These are phyloP conservation scores for Aquilaria agallochum DNA, from an alignment of 441 rosid species.

Conservation along the genomic window DNA sequence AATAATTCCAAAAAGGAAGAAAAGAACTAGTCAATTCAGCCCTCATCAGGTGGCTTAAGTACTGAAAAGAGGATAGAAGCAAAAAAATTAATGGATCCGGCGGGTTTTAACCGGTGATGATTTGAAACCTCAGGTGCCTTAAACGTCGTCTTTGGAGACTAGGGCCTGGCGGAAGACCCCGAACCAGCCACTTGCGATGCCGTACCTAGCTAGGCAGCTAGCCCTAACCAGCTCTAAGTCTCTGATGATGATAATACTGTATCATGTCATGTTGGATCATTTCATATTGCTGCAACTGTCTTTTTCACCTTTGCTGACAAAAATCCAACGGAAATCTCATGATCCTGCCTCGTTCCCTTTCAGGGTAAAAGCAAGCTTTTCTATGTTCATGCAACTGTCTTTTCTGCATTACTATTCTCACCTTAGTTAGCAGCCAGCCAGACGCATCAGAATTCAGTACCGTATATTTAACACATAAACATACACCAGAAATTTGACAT, in stretches of 20 bases:
- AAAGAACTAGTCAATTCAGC: no score
- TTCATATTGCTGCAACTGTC: constrained; percentile 10
- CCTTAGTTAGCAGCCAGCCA: not conserved
- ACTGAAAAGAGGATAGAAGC: no score
- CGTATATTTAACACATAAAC: no score
- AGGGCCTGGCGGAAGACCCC: no score
- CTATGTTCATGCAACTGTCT: constrained; percentile 9
- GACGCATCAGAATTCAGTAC: not conserved
- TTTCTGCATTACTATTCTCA: constrained; percentile 6
- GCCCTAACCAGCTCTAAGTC: not conserved
- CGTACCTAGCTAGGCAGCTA: no score
- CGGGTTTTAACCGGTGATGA: no score
- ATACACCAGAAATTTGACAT: no score
- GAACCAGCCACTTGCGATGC: no score
- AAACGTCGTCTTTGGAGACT: not conserved
- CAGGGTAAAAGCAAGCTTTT: constrained; percentile 10
- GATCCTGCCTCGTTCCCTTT: constrained; percentile 16
- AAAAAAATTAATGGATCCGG: no score
- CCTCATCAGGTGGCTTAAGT: no score
- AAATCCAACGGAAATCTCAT: constrained; percentile 22
- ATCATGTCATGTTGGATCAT: no score
- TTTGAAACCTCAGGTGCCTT: not conserved
- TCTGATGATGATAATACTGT: not conserved
- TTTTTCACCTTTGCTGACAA: constrained; percentile 19
- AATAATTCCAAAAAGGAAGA: no score